phyloP scores from a whole-genome alignment of 2,329 filamentous ascomycete species.

The Dactylellina haptotyla region DNA sequence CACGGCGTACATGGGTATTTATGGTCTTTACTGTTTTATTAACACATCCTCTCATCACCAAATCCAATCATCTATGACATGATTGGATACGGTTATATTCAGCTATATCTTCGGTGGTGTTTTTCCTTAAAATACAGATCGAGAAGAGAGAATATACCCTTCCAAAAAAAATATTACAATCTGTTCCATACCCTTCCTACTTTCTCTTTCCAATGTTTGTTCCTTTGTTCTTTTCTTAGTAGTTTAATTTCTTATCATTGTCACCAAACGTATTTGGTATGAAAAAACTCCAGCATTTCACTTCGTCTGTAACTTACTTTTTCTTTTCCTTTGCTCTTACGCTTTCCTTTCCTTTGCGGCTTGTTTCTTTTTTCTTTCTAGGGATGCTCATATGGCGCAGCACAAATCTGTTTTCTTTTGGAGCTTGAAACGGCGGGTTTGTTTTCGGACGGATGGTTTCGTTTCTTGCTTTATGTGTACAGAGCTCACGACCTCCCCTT shows the following conservation, averaged over 20 bases:
- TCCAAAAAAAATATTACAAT: conserved; percentile 44
- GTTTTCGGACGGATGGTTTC: conserved; percentile 53
- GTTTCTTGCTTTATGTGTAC: conserved; percentile 54
- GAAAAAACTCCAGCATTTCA: conserved; percentile 27
- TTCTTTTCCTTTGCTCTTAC: neutral
- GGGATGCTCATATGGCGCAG: conserved; percentile 54
- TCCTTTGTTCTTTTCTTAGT: conserved; percentile 9
- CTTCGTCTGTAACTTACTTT: conserved; percentile 52
- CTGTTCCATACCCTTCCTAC: conserved; percentile 15
- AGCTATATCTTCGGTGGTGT: conserved; percentile 20
- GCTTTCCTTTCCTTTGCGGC: neutral
- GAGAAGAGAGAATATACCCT: conserved; percentile 36
- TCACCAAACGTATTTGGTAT: conserved; percentile 24
- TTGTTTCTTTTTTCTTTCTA: conserved; percentile 28
- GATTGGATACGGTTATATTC: conserved; percentile 31
- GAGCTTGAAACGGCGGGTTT: conserved; percentile 55
- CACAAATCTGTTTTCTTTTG: conserved; percentile 48
- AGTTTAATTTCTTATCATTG: conserved; percentile 19
- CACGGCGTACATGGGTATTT: conserved; percentile 28
- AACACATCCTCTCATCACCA: conserved; percentile 5
- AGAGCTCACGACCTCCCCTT: conserved; percentile 54
- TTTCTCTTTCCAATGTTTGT: conserved; percentile 10
- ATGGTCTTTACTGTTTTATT: conserved; percentile 16
- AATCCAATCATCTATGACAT: neutral
- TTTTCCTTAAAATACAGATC: conserved; percentile 19